These are phyloP conservation scores for Trametes punicea DNA, from an alignment of 768 basidiomycete genomes.

Conservation along the genomic window DNA sequence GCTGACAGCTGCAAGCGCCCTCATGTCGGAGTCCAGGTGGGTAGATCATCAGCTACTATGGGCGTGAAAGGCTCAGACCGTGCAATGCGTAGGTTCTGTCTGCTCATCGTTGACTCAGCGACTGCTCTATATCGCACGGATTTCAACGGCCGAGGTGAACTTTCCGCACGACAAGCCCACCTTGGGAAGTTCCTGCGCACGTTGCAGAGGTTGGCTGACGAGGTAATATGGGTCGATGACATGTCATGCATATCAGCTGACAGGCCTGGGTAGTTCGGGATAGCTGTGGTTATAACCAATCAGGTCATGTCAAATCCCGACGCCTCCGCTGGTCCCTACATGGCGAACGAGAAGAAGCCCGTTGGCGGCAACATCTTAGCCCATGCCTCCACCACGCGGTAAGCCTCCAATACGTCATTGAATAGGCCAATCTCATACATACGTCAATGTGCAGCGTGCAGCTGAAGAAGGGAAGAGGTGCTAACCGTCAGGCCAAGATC, in stretches of 20 bases:
- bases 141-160: slow-evolving; percentile 91
- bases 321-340: slow-evolving; percentile 84
- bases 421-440: neutral
- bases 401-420: slow-evolving; percentile 24
- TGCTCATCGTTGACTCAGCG: slow-evolving; percentile 95
- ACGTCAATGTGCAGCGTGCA: slow-evolving; percentile 54
- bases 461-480: slow-evolving; percentile 88
- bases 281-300: slow-evolving; percentile 96
- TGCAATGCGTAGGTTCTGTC: slow-evolving; percentile 85
- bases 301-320: slow-evolving; percentile 99
- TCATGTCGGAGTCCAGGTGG: slow-evolving; percentile 98
- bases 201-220: slow-evolving; percentile 90
- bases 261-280: slow-evolving; percentile 68
- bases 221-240: slow-evolving; percentile 52
- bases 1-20: slow-evolving; percentile 88
- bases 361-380: slow-evolving; percentile 99
- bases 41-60: slow-evolving; percentile 23
- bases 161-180: slow-evolving; percentile 93
- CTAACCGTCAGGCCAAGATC: slow-evolving; percentile 92
- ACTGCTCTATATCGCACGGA: slow-evolving; percentile 95
- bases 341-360: slow-evolving; percentile 93
- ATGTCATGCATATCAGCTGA: slow-evolving; percentile 12
- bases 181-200: slow-evolving; percentile 94
- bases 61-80: too few species aligned
- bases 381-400: slow-evolving; percentile 97